phyloP scores from a whole-genome alignment of 208 protist species.

The Leishmania turanica region DNA sequence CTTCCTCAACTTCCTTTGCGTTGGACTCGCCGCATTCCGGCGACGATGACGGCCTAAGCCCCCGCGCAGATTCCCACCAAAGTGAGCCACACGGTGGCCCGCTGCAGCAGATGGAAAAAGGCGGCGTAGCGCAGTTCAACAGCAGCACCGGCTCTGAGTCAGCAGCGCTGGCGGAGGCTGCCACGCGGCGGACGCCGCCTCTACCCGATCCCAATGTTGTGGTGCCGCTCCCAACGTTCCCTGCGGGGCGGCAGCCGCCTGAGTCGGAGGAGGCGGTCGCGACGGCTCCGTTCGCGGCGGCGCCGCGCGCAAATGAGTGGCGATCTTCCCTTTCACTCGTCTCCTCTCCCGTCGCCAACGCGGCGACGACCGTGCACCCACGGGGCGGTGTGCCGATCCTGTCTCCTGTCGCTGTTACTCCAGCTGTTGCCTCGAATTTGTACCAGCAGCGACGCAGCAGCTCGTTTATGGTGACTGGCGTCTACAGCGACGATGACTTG shows the following conservation, averaged over 20 bases:
- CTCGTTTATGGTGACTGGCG: conserved; percentile 1
- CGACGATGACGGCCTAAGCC: not conserved
- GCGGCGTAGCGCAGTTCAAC: not conserved
- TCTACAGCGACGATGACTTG: conserved; percentile 7
- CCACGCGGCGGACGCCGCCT: not conserved
- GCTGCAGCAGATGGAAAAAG: not conserved
- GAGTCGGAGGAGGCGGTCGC: not conserved
- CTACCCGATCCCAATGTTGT: not conserved
- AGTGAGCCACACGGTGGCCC: not conserved
- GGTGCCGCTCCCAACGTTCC: not conserved
- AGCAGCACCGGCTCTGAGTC: not conserved
- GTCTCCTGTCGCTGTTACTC: conserved; percentile 20
- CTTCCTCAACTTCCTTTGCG: not conserved
- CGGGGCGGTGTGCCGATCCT: conserved; percentile 2
- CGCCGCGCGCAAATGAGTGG: not conserved
- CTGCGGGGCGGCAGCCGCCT: not conserved
- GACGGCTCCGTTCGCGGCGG: not conserved
- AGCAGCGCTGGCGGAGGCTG: not conserved
- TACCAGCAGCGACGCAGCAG: conserved; percentile 25
- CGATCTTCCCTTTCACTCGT: not conserved
- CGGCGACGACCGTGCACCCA: not conserved
- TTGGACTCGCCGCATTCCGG: not conserved
- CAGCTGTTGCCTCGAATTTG: conserved; percentile 19
- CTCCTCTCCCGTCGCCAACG: not conserved
- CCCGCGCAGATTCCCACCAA: no score